Conservation (phyloP, 1,284 basidiomycete species). For the Sporisorium graminicola region DNA sequence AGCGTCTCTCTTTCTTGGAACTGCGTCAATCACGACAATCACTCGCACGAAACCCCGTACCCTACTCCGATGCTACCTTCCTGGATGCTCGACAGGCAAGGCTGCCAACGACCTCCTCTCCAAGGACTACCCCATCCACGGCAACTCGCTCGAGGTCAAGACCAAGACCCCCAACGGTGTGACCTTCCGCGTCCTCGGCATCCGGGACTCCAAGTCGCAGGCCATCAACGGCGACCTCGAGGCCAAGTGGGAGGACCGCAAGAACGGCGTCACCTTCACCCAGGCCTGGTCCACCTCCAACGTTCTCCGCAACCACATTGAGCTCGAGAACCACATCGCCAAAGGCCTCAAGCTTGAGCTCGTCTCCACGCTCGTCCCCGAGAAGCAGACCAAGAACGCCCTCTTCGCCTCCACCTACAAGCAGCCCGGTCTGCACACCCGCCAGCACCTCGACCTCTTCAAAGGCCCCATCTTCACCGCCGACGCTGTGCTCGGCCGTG, state of each 20-base stretch:
- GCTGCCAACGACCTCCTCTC: constrained; percentile 92
- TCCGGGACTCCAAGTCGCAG: constrained; percentile 68
- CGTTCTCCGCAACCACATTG: constrained; percentile 87
- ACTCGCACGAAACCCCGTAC: not conserved
- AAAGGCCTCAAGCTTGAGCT: constrained; percentile 96
- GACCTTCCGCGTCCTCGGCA: constrained; percentile 70
- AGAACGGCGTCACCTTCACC: constrained; percentile 67
- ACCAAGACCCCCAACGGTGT: constrained; percentile 83
- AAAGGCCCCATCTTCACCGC: constrained; percentile 98
- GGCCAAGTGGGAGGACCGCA: constrained; percentile 68
- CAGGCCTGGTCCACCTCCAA: constrained; percentile 87
- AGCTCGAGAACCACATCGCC: constrained; percentile 97
- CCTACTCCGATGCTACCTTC: not conserved
- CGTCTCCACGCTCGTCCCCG: constrained; percentile 84
- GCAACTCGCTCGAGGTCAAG: constrained; percentile 79
- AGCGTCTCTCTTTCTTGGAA: not conserved
- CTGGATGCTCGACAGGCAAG: constrained; percentile 62
- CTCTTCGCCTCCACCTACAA: constrained; percentile 89
- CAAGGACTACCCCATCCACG: constrained; percentile 92
- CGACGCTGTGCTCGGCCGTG: constrained; percentile 87
- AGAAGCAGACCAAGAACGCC: constrained; percentile 78
- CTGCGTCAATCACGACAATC: not conserved
- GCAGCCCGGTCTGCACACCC: constrained; percentile 94
- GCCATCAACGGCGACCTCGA: constrained; percentile 69
- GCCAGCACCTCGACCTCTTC: constrained; percentile 92